Evolutionary conservation across 192 early-diverging fungal species (phyloP), one percentile per base, ranked within the genome.

Genomic region (Hyaloraphidium curvatum): DNA sequence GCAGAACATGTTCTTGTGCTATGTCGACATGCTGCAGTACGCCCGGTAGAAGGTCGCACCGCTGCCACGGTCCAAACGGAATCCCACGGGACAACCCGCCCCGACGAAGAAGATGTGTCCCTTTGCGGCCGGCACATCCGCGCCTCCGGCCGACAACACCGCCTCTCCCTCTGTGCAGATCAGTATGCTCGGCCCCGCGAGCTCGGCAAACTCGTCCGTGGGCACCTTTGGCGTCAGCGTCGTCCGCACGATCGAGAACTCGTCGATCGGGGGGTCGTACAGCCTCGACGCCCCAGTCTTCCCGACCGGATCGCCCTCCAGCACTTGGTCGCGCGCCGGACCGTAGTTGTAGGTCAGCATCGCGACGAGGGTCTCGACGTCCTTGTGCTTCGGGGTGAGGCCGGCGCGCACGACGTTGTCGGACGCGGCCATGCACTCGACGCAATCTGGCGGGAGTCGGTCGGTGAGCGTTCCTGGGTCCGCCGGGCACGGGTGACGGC

Each of bases 381-480:
- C 86, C 69, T 89, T 89, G 65, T 91, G 86, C 67, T 98, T 98
- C 13, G 94, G 94, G 3, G 94, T 98, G 53, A 98, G 67, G 11
- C 94, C 94, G 1, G 91, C 85, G 27, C 94, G 83, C 2, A 98
- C 83, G 1, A 98, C 94, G 59, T 98, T 98, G 62, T 98, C 94
- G 40, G 78, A 82, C 4, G 90, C 82, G 5, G 94, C 94, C 94
- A 98, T 98, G 63, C 91, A 96, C 64, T 98, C 94, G 37, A 98
- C 71, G 65, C 84, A 91, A 66, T 98, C 94, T 84, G 39, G 1
- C 9, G 50, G 40, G 11, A 35, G 26, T n/a, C 5, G 23, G 1
- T 54, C 53, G 23, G 5, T 19, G 19, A 48, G 7, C 7, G 9
- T 37, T n/a, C n/a, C n/a, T 11, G n/a, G 7, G 9, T 7, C n/a